A percentile compares a stretch with the other conserved stretches of the same genome.
These are phyloP conservation scores for Coffea eugenioides DNA, from an alignment of 257 asterid species.

Conservation along the genomic window DNA sequence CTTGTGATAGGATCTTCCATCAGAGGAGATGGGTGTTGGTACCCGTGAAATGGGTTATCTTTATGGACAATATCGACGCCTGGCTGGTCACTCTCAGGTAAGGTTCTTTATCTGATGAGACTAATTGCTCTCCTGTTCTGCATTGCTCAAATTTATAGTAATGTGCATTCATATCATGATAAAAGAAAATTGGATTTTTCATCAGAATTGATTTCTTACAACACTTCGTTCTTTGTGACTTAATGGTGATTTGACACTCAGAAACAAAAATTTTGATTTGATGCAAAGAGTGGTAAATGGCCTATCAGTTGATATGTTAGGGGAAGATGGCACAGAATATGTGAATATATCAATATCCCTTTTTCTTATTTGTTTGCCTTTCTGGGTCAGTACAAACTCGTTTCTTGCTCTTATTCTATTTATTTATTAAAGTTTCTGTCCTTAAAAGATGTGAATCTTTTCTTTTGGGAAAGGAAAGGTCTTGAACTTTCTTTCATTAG, in stretches of 20 bases:
- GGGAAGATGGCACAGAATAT: neutral
- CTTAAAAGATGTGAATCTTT: neutral
- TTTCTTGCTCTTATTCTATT: neutral
- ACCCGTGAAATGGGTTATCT: constrained; percentile 97
- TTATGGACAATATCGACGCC: constrained; percentile 92
- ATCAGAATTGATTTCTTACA: neutral
- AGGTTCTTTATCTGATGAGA: constrained; percentile 13
- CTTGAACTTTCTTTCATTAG: neutral
- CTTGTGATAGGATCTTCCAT: constrained; percentile 80
- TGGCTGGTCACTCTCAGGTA: constrained; percentile 97
- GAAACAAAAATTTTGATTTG: neutral
- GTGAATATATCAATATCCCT: too few relatives aligned
- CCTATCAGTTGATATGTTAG: neutral
- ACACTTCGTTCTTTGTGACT: too few relatives aligned
- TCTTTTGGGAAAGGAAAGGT: neutral
- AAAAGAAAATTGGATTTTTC: neutral
- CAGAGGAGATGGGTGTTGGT: constrained; percentile 98
- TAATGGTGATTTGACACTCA: neutral
- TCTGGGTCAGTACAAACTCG: neutral
- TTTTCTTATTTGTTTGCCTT: neutral
- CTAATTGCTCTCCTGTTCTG: neutral
- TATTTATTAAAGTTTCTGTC: neutral
- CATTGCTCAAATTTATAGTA: neutral
- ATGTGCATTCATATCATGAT: neutral
- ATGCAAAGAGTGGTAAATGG: neutral